Evolutionary conservation across 2,329 filamentous ascomycete genomes (phyloP).

Genomic region (Apiospora pterosperma): DNA sequence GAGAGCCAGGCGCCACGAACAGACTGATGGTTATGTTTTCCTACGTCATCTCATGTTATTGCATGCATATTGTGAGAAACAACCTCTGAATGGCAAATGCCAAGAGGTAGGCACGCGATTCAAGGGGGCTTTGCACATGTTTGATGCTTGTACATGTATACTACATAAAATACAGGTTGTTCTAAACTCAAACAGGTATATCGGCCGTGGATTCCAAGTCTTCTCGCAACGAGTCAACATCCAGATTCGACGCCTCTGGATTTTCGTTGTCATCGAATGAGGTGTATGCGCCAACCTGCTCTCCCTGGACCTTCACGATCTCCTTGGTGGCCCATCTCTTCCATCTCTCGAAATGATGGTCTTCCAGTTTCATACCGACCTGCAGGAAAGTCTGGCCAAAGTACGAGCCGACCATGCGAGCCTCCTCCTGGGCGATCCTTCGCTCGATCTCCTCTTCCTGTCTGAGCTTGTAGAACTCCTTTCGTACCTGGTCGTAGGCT

Average conservation of each 20-base stretch:
- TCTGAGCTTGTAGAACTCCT: constrained; percentile 85
- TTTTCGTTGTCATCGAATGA: constrained; percentile 19
- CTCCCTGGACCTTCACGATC: constrained; percentile 19
- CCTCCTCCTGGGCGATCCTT: constrained; percentile 84
- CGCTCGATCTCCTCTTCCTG: constrained; percentile 79
- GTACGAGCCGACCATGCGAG: constrained; percentile 78
- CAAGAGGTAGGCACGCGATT: neutral
- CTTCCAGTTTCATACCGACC: constrained; percentile 78
- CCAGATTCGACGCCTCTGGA: neutral
- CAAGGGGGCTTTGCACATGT: neutral
- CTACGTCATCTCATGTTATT: neutral
- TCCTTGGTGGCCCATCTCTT: constrained; percentile 43
- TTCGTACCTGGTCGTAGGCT: constrained; percentile 84
- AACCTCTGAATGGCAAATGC: neutral
- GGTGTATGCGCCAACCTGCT: constrained; percentile 13
- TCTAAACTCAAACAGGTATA: neutral
- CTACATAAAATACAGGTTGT: neutral
- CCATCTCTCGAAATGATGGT: constrained; percentile 78
- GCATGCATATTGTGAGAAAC: neutral
- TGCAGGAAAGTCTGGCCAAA: constrained; percentile 77
- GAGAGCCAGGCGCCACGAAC: neutral
- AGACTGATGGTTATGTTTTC: no score
- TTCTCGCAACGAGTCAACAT: constrained; percentile 7
- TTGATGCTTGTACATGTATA: constrained; percentile 5
- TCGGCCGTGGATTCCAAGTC: constrained; percentile 5